These are phyloP conservation scores for Dactylellina drechsleri DNA, from an alignment of 2,329 filamentous ascomycete genomes.

Conservation along the genomic window DNA sequence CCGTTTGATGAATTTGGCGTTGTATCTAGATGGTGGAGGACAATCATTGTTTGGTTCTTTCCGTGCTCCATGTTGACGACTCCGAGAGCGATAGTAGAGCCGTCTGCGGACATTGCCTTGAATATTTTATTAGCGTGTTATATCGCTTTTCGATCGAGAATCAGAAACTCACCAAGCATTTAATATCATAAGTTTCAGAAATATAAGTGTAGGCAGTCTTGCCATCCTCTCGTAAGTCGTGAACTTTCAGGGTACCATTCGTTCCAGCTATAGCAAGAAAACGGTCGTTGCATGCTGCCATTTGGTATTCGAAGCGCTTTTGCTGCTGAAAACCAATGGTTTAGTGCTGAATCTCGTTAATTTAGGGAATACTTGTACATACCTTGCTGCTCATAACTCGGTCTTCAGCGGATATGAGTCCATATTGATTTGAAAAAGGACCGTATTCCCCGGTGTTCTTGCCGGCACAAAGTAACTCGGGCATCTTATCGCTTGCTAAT, in stretches of 20 bases:
- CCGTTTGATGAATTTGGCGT: conserved; percentile 28
- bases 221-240: conserved; percentile 47
- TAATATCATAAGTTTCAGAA: conserved; percentile 54
- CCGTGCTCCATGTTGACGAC: conserved; percentile 54
- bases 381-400: conserved; percentile 53
- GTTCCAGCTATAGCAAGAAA: conserved; percentile 52
- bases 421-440: conserved; percentile 41
- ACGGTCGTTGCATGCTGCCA: conserved; percentile 45
- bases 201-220: conserved; percentile 51
- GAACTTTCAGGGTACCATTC: conserved; percentile 49
- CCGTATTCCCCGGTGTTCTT: conserved; percentile 52
- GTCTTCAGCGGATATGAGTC: conserved; percentile 45
- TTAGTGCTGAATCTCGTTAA: not conserved
- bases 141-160: not conserved
- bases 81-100: conserved; percentile 44
- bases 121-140: conserved; percentile 7
- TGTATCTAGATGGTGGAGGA: conserved; percentile 51
- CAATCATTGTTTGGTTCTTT: conserved; percentile 53
- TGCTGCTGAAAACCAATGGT: conserved; percentile 26
- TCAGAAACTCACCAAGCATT: conserved; percentile 45
- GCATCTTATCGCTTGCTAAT: conserved; percentile 46
- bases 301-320: conserved; percentile 51
- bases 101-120: conserved; percentile 51
- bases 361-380: not conserved
- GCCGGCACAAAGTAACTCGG: conserved; percentile 45